Conservation (phyloP, 805 yeast species). For the Myxozyma monticola region DNA sequence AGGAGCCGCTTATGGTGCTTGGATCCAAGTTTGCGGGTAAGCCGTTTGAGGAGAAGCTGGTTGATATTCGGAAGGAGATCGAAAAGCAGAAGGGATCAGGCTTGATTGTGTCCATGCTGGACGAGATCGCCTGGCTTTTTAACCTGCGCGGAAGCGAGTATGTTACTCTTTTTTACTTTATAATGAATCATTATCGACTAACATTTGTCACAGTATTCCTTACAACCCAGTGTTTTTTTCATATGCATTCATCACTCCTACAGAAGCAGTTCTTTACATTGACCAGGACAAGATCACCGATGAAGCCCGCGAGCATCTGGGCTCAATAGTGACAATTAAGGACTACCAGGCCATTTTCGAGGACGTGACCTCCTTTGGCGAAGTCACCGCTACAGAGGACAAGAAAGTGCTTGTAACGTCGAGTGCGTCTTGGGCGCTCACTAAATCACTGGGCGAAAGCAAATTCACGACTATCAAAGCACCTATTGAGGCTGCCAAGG, state of each 20-base stretch:
- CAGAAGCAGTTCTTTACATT: slow-evolving; percentile 52
- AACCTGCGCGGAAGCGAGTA: slow-evolving; percentile 77
- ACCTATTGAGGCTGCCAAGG: slow-evolving; percentile 67
- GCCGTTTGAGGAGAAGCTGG: slow-evolving; percentile 56
- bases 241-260: slow-evolving; percentile 51
- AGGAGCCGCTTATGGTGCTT: slow-evolving; percentile 52
- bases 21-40: slow-evolving; percentile 65
- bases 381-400: slow-evolving; percentile 32
- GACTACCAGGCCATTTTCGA: slow-evolving; percentile 34
- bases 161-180: slow-evolving; percentile 38
- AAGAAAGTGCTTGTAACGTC: slow-evolving; percentile 53
- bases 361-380: slow-evolving; percentile 13
- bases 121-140: slow-evolving; percentile 89
- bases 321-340: slow-evolving; percentile 49
- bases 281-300: slow-evolving; percentile 48
- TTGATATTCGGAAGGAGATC: slow-evolving; percentile 41
- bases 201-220: slow-evolving; percentile 46
- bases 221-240: slow-evolving; percentile 86
- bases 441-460: slow-evolving; percentile 49
- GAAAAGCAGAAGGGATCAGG: slow-evolving; percentile 41
- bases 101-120: slow-evolving; percentile 69
- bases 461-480: slow-evolving; percentile 49
- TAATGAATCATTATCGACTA: background rate
- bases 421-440: slow-evolving; percentile 67
- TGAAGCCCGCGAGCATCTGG: slow-evolving; percentile 45